These are phyloP conservation scores for Aspergillus asperescens DNA, from an alignment of 495 filamentous ascomycete species.

Conservation along the genomic window DNA sequence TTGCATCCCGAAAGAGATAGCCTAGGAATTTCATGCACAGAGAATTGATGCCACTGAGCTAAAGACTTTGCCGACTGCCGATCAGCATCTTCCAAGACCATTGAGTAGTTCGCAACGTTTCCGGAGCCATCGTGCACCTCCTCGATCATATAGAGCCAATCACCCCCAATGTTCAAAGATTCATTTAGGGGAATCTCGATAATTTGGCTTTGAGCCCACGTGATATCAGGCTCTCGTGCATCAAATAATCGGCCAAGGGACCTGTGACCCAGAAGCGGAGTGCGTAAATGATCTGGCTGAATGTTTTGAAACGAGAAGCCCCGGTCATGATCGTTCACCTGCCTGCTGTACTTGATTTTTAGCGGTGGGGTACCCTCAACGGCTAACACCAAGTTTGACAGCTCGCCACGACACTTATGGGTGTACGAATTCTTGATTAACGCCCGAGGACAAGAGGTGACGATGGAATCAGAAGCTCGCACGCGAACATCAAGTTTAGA, in stretches of 20 bases:
- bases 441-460: slow-evolving; percentile 78
- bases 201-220: slow-evolving; percentile 72
- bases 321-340: slow-evolving; percentile 68
- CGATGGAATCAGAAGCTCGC: slow-evolving; percentile 64
- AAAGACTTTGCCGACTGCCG: slow-evolving; percentile 48
- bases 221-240: slow-evolving; percentile 51
- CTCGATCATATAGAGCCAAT: slow-evolving; percentile 86
- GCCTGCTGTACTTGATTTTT: slow-evolving; percentile 82
- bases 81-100: slow-evolving; percentile 52
- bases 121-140: slow-evolving; percentile 87
- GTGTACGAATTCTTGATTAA: slow-evolving; percentile 56
- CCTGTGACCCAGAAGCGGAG: slow-evolving; percentile 59
- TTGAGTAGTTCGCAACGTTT: slow-evolving; percentile 78
- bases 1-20: slow-evolving; percentile 69
- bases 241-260: slow-evolving; percentile 52
- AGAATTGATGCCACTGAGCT: slow-evolving; percentile 73
- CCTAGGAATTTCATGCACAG: slow-evolving; percentile 79
- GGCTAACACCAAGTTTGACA: slow-evolving; percentile 76
- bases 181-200: slow-evolving; percentile 82
- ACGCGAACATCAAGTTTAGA: slow-evolving; percentile 87
- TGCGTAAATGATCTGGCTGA: slow-evolving; percentile 78
- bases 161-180: slow-evolving; percentile 66
- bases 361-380: slow-evolving; percentile 89
- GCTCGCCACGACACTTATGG: slow-evolving; percentile 73
- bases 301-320: slow-evolving; percentile 83